Evolutionary conservation across 2,329 filamentous ascomycete species (phyloP).

Genomic region (Ceratocystis cacaofunesta): DNA sequence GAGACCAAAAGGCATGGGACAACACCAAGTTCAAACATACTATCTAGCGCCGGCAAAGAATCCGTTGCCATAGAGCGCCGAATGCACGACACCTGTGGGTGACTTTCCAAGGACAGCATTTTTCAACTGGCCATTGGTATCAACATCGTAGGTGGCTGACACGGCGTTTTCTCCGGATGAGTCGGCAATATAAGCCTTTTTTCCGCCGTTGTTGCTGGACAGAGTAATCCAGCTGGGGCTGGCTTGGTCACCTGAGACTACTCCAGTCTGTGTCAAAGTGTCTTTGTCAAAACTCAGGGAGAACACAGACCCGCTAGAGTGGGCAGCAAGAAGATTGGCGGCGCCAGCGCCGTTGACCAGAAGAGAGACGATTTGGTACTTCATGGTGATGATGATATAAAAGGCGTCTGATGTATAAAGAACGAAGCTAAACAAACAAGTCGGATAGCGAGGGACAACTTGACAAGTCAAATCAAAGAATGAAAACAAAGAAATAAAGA

Average conservation of each 20-base stretch:
- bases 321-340: slow-evolving; percentile 19
- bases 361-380: slow-evolving; percentile 8
- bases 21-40: slow-evolving; percentile 22
- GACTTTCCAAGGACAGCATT: slow-evolving; percentile 21
- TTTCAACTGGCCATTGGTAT: slow-evolving; percentile 22
- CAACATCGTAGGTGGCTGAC: slow-evolving; percentile 21
- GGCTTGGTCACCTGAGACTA: slow-evolving; percentile 17
- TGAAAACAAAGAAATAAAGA: not conserved
- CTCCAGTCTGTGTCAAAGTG: slow-evolving; percentile 14
- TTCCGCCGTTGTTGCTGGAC: slow-evolving; percentile 6
- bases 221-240: slow-evolving; percentile 19
- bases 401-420: not conserved
- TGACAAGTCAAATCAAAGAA: not conserved
- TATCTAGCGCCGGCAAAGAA: slow-evolving; percentile 33
- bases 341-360: slow-evolving; percentile 15
- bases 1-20: not conserved
- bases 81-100: slow-evolving; percentile 28
- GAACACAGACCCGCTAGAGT: slow-evolving; percentile 19
- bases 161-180: slow-evolving; percentile 24
- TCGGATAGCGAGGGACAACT: not conserved
- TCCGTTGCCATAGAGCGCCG: slow-evolving; percentile 27
- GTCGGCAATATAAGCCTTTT: slow-evolving; percentile 18
- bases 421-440: not conserved
- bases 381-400: slow-evolving; percentile 9
- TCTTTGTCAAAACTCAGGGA: slow-evolving; percentile 15